Evolutionary conservation across 371 early-diverging fungal genomes (phyloP).

Genomic region (Lichtheimia ornata): DNA sequence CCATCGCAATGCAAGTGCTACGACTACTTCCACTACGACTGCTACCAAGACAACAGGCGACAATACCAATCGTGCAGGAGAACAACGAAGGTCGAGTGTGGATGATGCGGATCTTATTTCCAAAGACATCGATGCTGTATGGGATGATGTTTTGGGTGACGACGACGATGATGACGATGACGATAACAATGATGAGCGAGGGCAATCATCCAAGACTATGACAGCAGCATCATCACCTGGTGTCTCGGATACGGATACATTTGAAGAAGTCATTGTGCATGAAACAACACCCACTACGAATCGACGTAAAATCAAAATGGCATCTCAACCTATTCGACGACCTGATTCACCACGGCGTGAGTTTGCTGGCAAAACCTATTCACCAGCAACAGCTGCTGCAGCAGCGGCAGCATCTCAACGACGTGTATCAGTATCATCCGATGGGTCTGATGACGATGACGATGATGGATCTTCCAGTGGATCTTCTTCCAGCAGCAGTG

Average conservation of each 20-base stretch:
- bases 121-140: slow-evolving; percentile 4
- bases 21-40: too few species aligned
- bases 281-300: background rate
- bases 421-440: slow-evolving; percentile 1
- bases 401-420: slow-evolving; percentile 1
- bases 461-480: slow-evolving; percentile 10
- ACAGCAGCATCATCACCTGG: slow-evolving; percentile 3
- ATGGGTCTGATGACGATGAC: background rate
- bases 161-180: slow-evolving; percentile 17
- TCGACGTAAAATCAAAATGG: slow-evolving; percentile 16
- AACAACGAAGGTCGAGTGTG: slow-evolving; percentile 9
- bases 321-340: slow-evolving; percentile 18
- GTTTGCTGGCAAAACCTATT: slow-evolving; percentile 3
- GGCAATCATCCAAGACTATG: background rate
- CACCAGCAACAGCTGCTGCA: slow-evolving; percentile 2
- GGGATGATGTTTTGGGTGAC: slow-evolving; percentile 10
- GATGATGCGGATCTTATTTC: slow-evolving; percentile 11
- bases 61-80: background rate
- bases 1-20: too few species aligned
- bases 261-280: slow-evolving; percentile 11
- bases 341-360: slow-evolving; percentile 9
- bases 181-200: slow-evolving; percentile 3
- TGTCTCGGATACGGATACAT: slow-evolving; percentile 11
- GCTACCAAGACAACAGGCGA: background rate
- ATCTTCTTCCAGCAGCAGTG: slow-evolving; percentile 16